These are phyloP conservation scores for Athelia sp. DNA, from an alignment of 1,284 basidiomycete genomes.

Conservation along the genomic window DNA sequence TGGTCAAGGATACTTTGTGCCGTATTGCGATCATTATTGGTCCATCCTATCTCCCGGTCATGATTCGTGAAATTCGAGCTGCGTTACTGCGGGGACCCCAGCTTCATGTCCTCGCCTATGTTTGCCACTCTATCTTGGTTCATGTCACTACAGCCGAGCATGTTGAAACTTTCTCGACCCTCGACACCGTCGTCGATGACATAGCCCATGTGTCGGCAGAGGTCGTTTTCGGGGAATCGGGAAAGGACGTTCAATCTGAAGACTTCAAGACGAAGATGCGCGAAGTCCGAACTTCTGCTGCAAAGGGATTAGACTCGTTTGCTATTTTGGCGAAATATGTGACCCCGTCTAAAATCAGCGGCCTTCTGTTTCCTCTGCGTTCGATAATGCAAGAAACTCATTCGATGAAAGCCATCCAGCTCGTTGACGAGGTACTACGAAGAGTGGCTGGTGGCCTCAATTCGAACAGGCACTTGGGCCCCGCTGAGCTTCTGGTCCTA, in stretches of 20 bases:
- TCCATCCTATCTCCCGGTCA: slow-evolving; percentile 65
- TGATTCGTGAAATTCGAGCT: slow-evolving; percentile 78
- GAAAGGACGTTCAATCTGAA: slow-evolving; percentile 84
- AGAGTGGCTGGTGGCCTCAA: slow-evolving; percentile 85
- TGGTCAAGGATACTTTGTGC: slow-evolving; percentile 80
- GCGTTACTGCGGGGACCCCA: slow-evolving; percentile 91
- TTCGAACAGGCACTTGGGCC: slow-evolving; percentile 69
- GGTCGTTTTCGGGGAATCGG: slow-evolving; percentile 93
- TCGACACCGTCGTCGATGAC: slow-evolving; percentile 79
- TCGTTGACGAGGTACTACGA: slow-evolving; percentile 86
- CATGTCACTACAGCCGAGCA: slow-evolving; percentile 69
- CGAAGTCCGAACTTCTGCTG: slow-evolving; percentile 78
- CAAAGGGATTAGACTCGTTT: slow-evolving; percentile 83
- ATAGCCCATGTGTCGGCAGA: slow-evolving; percentile 83
- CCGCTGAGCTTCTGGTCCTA: slow-evolving; percentile 73
- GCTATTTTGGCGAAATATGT: slow-evolving; percentile 75
- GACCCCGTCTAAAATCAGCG: slow-evolving; percentile 72
- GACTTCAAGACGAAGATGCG: slow-evolving; percentile 95
- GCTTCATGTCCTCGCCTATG: slow-evolving; percentile 87
- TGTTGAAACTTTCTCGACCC: slow-evolving; percentile 45
- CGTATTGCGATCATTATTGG: slow-evolving; percentile 80
- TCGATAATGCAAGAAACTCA: slow-evolving; percentile 87
- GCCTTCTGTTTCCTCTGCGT: slow-evolving; percentile 77
- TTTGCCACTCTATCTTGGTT: slow-evolving; percentile 78
- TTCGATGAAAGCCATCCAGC: slow-evolving; percentile 76